These are phyloP conservation scores for Syzygium grande DNA, from an alignment of 345 rosid species.

Conservation along the genomic window DNA sequence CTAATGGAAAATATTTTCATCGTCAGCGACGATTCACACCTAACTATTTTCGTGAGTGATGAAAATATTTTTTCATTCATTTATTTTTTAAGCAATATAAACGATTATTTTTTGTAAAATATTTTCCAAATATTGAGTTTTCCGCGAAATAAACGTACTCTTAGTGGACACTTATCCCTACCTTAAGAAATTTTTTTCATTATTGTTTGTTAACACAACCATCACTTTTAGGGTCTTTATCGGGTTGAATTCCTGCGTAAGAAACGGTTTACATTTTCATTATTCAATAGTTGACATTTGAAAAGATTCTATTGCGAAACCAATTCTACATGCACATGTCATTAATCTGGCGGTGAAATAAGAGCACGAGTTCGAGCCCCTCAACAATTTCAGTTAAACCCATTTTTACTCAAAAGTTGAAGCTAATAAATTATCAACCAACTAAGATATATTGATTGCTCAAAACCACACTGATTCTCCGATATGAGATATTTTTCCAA, in stretches of 20 bases:
- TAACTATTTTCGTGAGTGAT: no score
- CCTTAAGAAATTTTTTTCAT: neutral
- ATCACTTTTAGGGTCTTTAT: neutral
- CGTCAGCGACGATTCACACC: no score
- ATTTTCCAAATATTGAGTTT: no score
- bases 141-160: no score
- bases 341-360: neutral
- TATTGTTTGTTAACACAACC: neutral
- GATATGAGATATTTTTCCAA: neutral
- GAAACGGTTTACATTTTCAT: neutral
- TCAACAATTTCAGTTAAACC: neutral
- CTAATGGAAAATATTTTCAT: no score
- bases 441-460: neutral
- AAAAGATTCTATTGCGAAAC: neutral
- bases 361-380: accelerated
- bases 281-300: neutral
- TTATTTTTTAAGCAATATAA: no score
- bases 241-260: neutral
- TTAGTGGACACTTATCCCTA: neutral
- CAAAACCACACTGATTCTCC: neutral
- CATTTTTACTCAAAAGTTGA: accelerated
- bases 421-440: accelerated
- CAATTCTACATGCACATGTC: neutral
- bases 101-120: no score
- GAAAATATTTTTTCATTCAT: no score